A percentile compares a stretch with the other conserved stretches of the same genome.
These are phyloP conservation scores for Candida khao-thaluensis DNA, from an alignment of 805 yeast genomes.

Conservation along the genomic window DNA sequence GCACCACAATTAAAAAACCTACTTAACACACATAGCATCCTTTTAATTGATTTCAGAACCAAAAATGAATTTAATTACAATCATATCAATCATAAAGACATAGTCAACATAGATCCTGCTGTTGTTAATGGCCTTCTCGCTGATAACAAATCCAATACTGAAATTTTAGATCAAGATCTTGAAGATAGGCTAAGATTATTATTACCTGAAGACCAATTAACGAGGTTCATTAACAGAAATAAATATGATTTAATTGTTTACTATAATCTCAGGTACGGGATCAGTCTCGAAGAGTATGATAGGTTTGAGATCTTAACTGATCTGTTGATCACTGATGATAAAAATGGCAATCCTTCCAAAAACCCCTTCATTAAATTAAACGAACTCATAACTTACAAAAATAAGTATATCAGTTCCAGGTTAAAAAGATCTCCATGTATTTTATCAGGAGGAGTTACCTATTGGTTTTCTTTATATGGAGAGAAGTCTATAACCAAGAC, in stretches of 20 bases:
- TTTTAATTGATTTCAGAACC: conserved; percentile 74
- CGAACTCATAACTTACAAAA: conserved; percentile 29
- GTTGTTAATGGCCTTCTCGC: conserved; percentile 30
- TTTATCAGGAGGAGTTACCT: conserved; percentile 37
- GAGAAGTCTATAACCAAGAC: conserved; percentile 21
- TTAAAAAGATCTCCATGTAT: conserved; percentile 32
- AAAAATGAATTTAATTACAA: conserved; percentile 56
- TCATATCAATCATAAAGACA: conserved; percentile 59
- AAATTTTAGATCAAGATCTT: conserved; percentile 59
- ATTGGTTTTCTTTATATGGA: conserved; percentile 35
- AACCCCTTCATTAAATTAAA: conserved; percentile 59
- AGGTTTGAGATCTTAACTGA: conserved; percentile 36
- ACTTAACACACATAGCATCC: conserved; percentile 13
- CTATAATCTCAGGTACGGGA: conserved; percentile 52
- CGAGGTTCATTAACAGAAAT: conserved; percentile 51
- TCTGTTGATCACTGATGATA: conserved; percentile 31
- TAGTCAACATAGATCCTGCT: conserved; percentile 74
- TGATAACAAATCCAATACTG: conserved; percentile 25
- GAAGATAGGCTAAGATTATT: conserved; percentile 57
- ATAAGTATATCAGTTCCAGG: conserved; percentile 33
- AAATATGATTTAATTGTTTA: conserved; percentile 63
- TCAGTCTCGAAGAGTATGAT: conserved; percentile 19
- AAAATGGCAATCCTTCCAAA: conserved; percentile 40
- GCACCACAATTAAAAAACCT: conserved; percentile 19
- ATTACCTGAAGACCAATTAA: conserved; percentile 56